These are phyloP conservation scores for Akanthomyces muscarius DNA, from an alignment of 2,329 filamentous ascomycete genomes.

Conservation along the genomic window DNA sequence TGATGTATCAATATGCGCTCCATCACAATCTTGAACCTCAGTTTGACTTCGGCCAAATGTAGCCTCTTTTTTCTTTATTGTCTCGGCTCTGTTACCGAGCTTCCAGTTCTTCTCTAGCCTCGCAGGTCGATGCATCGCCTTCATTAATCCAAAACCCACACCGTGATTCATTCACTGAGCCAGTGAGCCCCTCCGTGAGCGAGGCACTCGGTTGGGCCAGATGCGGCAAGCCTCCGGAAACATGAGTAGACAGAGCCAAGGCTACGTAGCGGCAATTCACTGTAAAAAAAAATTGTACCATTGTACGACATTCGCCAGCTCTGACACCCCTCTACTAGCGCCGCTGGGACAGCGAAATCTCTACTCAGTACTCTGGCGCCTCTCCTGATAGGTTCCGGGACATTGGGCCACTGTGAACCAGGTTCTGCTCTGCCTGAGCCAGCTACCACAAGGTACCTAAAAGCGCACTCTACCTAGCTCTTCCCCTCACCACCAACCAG, in stretches of 20 bases:
- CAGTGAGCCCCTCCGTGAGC: not conserved
- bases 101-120: slow-evolving; percentile 9
- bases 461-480: not conserved
- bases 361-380: not conserved
- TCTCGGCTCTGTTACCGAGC: not conserved
- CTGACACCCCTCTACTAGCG: not conserved
- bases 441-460: not conserved
- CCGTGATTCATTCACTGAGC: not conserved
- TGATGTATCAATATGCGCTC: not conserved
- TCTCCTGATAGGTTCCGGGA: not conserved
- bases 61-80: not conserved
- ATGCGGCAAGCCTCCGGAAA: not conserved
- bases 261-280: not conserved
- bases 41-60: not conserved
- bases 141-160: not conserved
- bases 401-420: not conserved
- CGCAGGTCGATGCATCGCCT: not conserved
- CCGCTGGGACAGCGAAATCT: not conserved
- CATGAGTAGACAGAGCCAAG: not conserved
- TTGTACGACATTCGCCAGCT: not conserved
- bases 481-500: slow-evolving; percentile 8
- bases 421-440: not conserved
- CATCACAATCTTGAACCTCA: not conserved
- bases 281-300: not conserved
- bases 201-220: not conserved